A percentile compares a stretch with the other conserved stretches of the same genome.
Conservation (phyloP, 805 yeast species). For the Monosporozyma solicola region DNA sequence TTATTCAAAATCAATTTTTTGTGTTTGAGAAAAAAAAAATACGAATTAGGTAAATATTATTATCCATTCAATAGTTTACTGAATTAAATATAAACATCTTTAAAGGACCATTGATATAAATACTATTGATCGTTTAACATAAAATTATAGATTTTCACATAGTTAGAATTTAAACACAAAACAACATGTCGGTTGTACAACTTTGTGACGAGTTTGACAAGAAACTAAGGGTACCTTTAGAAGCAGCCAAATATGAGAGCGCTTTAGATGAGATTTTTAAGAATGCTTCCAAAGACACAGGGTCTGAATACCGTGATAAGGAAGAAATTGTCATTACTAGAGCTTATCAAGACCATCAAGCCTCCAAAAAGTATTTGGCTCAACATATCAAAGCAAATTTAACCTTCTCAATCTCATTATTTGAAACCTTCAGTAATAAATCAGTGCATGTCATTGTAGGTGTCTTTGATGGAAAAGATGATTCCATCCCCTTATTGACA, state of each 20-base stretch:
- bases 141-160: not conserved
- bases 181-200: slow-evolving; percentile 4
- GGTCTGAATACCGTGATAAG: slow-evolving; percentile 3
- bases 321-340: slow-evolving; percentile 17
- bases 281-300: not conserved
- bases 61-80: too few species aligned
- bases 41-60: too few species aligned
- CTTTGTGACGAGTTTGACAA: slow-evolving; percentile 13
- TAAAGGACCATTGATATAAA: not conserved
- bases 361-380: slow-evolving; percentile 13
- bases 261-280: slow-evolving; percentile 14
- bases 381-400: slow-evolving; percentile 10
- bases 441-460: slow-evolving; percentile 19
- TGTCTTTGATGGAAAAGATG: slow-evolving; percentile 12
- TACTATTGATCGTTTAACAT: not conserved
- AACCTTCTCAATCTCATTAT: slow-evolving; percentile 13
- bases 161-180: not conserved
- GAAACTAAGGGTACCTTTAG: slow-evolving; percentile 9
- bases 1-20: too few species aligned
- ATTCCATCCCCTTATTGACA: slow-evolving; percentile 10
- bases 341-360: slow-evolving; percentile 23
- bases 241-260: slow-evolving; percentile 11
- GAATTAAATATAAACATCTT: too few species aligned
- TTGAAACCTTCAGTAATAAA: slow-evolving; percentile 13
- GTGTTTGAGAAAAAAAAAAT: too few species aligned